Conservation (phyloP, 148 eudicot genomes). For the Rhododendron vialii region DNA sequence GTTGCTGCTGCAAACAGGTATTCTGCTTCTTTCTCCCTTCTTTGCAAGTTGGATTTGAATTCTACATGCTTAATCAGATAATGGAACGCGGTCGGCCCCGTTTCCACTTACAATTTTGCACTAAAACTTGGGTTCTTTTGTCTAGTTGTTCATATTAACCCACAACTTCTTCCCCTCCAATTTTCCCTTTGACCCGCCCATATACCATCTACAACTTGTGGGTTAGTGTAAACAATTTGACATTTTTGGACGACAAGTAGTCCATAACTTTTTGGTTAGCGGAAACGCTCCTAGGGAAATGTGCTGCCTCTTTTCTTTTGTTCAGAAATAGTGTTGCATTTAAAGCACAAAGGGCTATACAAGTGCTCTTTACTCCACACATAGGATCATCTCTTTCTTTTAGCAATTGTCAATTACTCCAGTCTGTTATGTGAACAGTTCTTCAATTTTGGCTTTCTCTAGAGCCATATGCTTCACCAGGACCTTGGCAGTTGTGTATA, state of each 20-base stretch:
- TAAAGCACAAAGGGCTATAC: neutral
- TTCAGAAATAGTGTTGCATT: neutral
- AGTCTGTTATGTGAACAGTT: neutral
- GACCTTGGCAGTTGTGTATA: neutral
- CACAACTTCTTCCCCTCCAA: no score
- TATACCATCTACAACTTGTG: no score
- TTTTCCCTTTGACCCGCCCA: no score
- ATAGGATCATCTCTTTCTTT: neutral
- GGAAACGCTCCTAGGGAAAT: neutral
- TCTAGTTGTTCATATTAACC: no score
- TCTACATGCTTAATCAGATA: neutral
- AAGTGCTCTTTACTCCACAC: neutral
- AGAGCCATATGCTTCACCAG: neutral
- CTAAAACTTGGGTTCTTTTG: no score
- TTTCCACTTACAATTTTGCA: no score
- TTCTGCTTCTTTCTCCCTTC: neutral
- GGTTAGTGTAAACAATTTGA: no score
- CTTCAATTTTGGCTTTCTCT: neutral
- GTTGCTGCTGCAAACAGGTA: neutral
- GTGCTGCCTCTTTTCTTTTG: neutral
- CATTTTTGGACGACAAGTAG: no score
- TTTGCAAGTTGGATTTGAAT: neutral
- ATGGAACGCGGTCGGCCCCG: neutral
- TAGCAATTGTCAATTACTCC: neutral
- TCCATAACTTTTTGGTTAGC: no score